Conservation (phyloP, 2,329 filamentous ascomycete species). For the Elsinoe arachidis region DNA sequence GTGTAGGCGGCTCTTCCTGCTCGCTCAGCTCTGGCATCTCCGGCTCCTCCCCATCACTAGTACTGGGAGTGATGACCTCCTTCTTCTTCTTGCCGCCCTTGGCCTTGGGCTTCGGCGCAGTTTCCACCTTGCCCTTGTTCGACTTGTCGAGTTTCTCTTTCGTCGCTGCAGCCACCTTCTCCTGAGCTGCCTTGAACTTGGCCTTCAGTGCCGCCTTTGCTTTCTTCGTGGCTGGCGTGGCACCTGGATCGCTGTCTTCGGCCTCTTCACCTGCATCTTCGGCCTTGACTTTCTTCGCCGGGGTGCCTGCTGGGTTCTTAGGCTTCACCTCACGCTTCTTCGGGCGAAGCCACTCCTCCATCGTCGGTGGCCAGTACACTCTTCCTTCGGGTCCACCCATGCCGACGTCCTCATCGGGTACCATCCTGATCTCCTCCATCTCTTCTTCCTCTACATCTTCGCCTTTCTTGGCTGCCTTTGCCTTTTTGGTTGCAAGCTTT, state of each 20-base stretch:
- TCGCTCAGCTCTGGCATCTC: background rate
- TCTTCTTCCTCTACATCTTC: slow-evolving; percentile 30
- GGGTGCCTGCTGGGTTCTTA: slow-evolving; percentile 35
- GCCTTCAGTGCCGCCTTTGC: slow-evolving; percentile 29
- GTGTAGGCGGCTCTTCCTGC: slow-evolving; percentile 28
- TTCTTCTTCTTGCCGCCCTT: slow-evolving; percentile 24
- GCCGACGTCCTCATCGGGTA: slow-evolving; percentile 61
- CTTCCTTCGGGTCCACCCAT: slow-evolving; percentile 78
- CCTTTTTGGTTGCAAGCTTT: slow-evolving; percentile 37
- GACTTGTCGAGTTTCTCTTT: slow-evolving; percentile 18
- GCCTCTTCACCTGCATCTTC: slow-evolving; percentile 23
- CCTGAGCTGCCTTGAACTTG: slow-evolving; percentile 15
- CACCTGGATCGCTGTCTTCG: slow-evolving; percentile 26
- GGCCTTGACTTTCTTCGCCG: slow-evolving; percentile 23
- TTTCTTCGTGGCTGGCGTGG: slow-evolving; percentile 33
- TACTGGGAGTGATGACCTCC: slow-evolving; percentile 35
- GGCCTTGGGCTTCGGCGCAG: background rate
- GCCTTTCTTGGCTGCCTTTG: slow-evolving; percentile 32
- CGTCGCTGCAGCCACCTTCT: slow-evolving; percentile 13
- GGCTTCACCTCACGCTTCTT: slow-evolving; percentile 61
- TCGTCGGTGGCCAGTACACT: slow-evolving; percentile 84
- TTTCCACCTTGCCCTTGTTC: slow-evolving; percentile 18
- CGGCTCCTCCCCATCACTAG: slow-evolving; percentile 28
- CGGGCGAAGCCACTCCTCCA: slow-evolving; percentile 83
- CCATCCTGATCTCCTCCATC: slow-evolving; percentile 31